Evolutionary conservation across 140 eudicot species (phyloP).

Genomic region (Anethum foeniculum): DNA sequence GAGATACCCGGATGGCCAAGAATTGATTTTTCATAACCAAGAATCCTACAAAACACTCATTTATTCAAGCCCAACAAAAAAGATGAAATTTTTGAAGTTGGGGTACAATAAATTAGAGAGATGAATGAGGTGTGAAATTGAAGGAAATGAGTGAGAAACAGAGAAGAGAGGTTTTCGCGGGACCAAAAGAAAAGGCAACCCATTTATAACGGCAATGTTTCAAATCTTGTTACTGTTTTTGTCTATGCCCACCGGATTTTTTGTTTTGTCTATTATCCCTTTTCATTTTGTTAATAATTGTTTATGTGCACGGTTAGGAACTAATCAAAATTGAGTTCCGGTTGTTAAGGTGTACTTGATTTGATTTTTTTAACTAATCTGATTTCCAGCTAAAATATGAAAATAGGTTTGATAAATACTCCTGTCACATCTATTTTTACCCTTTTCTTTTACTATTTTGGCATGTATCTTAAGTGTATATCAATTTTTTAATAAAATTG

Average conservation of each 20-base stretch:
- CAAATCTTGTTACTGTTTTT: background rate
- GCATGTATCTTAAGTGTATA: too few species aligned
- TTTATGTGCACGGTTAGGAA: background rate
- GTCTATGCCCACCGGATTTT: too few species aligned
- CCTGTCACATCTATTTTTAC: too few species aligned
- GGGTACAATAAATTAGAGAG: background rate
- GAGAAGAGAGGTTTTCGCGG: conserved; percentile 19
- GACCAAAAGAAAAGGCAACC: conserved; percentile 11
- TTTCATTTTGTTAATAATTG: background rate
- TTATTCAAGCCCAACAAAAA: background rate
- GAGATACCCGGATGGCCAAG: background rate
- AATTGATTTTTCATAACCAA: conserved; percentile 6
- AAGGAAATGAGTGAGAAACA: background rate
- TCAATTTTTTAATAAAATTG: too few species aligned
- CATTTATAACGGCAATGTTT: conserved; percentile 17
- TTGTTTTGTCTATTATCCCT: background rate
- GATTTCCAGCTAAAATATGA: too few species aligned
- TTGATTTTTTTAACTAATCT: too few species aligned
- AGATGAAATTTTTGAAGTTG: background rate
- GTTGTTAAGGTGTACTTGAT: too few species aligned
- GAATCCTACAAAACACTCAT: background rate
- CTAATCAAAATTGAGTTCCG: too few species aligned
- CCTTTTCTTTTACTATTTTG: too few species aligned
- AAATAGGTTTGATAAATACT: too few species aligned
- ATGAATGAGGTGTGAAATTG: background rate